A percentile compares a stretch with the other conserved stretches of the same genome.
phyloP scores from a whole-genome alignment of 2,329 filamentous ascomycete genomes.

The Nothopassalora personata region DNA sequence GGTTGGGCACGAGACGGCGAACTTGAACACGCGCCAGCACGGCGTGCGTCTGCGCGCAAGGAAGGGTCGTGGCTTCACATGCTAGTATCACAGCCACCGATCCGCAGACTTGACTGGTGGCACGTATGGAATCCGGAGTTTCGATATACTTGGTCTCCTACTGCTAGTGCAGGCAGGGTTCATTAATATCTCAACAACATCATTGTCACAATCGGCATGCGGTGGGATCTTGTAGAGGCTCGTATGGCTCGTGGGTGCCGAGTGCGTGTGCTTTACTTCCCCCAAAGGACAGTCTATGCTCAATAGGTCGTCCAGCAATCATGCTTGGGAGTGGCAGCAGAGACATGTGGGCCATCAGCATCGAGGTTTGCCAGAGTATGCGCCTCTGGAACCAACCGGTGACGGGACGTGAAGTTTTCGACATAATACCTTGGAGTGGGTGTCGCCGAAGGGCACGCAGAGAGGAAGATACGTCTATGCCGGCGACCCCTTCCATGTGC shows the following conservation, averaged over 20 bases:
- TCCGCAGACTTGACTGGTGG: constrained; percentile 11
- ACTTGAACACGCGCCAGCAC: background rate
- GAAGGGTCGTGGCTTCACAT: constrained; percentile 15
- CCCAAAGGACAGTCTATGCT: background rate
- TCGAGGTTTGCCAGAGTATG: background rate
- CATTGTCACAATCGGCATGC: background rate
- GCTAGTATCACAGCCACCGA: constrained; percentile 12
- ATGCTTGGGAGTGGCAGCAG: background rate
- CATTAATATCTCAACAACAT: background rate
- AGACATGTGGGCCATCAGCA: background rate
- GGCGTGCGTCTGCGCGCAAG: constrained; percentile 5
- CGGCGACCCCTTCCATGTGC: background rate
- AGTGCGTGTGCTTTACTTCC: background rate
- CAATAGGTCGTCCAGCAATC: background rate
- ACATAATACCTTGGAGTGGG: background rate
- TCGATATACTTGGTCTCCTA: too few species aligned
- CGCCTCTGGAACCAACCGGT: background rate
- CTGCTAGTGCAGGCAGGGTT: background rate
- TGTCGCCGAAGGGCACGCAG: background rate
- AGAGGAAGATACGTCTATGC: background rate
- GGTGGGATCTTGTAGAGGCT: background rate
- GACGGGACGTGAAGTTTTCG: background rate
- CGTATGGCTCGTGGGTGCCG: background rate
- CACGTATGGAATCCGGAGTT: constrained; percentile 5
- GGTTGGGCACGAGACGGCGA: constrained; percentile 9